Percentiles rank a stretch among this genome's conserved stretches.
Conservation (phyloP, 768 basidiomycete species). For the Leccinum barrowsii region DNA sequence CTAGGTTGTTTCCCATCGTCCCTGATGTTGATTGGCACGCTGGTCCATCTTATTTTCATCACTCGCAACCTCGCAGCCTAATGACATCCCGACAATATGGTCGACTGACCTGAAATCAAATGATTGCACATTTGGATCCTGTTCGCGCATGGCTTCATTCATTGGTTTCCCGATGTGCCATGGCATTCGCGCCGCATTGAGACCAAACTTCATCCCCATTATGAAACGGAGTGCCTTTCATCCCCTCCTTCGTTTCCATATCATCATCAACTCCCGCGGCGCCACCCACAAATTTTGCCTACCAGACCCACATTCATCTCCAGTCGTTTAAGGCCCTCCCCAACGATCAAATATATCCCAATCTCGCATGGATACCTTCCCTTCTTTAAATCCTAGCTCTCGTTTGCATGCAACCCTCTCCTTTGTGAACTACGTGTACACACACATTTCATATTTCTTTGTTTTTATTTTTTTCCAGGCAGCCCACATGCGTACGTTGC, state of each 20-base stretch:
- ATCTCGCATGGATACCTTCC: conserved; percentile 6
- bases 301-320: neutral
- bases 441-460: neutral
- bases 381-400: neutral
- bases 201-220: neutral
- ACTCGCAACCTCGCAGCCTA: conserved; percentile 2
- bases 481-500: neutral
- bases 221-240: neutral
- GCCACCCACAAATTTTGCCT: neutral
- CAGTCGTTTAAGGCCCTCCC: neutral
- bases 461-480: neutral
- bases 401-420: neutral
- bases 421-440: neutral
- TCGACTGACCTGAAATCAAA: neutral
- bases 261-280: neutral
- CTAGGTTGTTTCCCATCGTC: conserved; percentile 3
- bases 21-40: neutral
- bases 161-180: neutral
- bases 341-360: neutral
- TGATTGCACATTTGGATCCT: neutral
- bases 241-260: neutral
- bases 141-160: neutral
- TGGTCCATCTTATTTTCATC: neutral
- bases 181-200: neutral
- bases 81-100: neutral